A percentile compares a stretch with the other conserved stretches of the same genome.
These are phyloP conservation scores for Mycena chlorophos DNA, from an alignment of 768 basidiomycete species.

Conservation along the genomic window DNA sequence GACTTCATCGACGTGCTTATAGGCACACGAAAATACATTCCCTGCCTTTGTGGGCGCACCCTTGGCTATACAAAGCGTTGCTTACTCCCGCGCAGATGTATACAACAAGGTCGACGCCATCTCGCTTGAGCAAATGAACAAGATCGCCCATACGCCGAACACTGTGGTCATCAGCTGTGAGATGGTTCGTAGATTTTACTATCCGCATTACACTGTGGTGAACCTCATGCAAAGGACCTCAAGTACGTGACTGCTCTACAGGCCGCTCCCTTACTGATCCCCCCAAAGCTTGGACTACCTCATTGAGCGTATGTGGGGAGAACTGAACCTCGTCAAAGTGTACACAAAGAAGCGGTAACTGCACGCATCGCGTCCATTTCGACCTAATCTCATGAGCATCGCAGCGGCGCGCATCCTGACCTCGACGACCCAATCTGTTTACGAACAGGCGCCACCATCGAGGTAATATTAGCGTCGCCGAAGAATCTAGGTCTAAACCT, in stretches of 20 bases:
- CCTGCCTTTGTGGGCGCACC: slow-evolving; percentile 73
- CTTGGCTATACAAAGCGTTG: neutral
- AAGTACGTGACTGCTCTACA: slow-evolving; percentile 53
- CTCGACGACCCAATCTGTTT: slow-evolving; percentile 88
- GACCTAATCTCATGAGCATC: no score
- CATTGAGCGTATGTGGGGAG: slow-evolving; percentile 76
- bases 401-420: slow-evolving; percentile 82
- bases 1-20: slow-evolving; percentile 99
- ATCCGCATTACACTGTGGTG: neutral
- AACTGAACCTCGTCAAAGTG: slow-evolving; percentile 81
- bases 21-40: slow-evolving; percentile 93
- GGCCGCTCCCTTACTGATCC: slow-evolving; percentile 4
- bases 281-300: slow-evolving; percentile 63
- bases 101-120: slow-evolving; percentile 97
- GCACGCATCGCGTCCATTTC: no score
- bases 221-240: slow-evolving; percentile 44
- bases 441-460: slow-evolving; percentile 89
- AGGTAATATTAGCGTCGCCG: slow-evolving; percentile 45
- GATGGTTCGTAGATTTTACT: slow-evolving; percentile 40
- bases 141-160: slow-evolving; percentile 76
- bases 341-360: slow-evolving; percentile 87
- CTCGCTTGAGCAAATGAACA: slow-evolving; percentile 80
- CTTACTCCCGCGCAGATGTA: slow-evolving; percentile 54
- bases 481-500: neutral
- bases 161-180: slow-evolving; percentile 97